These are phyloP conservation scores for Pseudocercospora fijiensis DNA, from an alignment of 2,329 filamentous ascomycete species.

Conservation along the genomic window DNA sequence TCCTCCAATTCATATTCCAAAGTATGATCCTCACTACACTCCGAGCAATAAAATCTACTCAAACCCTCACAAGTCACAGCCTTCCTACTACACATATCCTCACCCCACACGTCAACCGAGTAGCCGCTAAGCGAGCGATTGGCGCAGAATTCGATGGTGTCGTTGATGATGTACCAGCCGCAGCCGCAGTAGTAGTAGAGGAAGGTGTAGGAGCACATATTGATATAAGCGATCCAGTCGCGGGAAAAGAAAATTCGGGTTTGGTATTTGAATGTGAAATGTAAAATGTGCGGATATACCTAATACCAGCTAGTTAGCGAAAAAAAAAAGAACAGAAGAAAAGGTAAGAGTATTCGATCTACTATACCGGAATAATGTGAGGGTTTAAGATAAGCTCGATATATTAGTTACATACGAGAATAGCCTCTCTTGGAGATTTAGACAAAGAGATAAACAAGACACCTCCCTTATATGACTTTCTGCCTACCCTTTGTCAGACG, in stretches of 20 bases:
- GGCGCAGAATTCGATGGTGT: constrained; percentile 48
- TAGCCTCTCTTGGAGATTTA: neutral
- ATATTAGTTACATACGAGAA: neutral
- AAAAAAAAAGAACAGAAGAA: neutral
- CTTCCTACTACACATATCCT: constrained; percentile 43
- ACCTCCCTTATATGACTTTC: no score
- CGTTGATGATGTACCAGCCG: constrained; percentile 50
- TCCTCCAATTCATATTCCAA: constrained; percentile 28
- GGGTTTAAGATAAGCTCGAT: neutral
- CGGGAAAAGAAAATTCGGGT: no score
- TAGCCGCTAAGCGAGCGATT: constrained; percentile 48
- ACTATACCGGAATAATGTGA: neutral
- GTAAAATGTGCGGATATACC: no score
- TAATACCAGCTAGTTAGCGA: neutral
- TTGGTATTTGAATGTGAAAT: no score
- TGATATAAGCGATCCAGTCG: neutral
- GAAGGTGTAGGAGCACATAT: constrained; percentile 37
- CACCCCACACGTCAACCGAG: constrained; percentile 50
- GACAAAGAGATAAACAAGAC: neutral
- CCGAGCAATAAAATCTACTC: constrained; percentile 21
- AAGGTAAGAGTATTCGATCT: neutral
- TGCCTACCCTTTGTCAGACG: neutral
- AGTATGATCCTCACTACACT: constrained; percentile 27
- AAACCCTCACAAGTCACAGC: constrained; percentile 15
- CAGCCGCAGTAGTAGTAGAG: constrained; percentile 51